These are phyloP conservation scores for Medicago lupulina DNA, from an alignment of 306 rosid species.

Conservation along the genomic window DNA sequence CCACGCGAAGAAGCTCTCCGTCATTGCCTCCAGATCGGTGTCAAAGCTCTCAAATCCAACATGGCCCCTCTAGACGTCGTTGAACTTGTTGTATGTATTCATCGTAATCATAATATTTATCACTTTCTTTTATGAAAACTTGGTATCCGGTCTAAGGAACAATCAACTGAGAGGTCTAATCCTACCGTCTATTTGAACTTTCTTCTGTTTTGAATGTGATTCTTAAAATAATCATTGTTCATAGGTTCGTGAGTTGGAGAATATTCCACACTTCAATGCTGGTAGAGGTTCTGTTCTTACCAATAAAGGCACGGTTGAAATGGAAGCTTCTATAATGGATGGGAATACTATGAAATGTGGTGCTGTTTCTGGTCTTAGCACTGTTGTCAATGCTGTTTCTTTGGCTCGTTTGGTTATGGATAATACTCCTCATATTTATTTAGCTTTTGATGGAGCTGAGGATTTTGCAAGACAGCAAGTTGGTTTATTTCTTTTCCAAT, in stretches of 20 bases:
- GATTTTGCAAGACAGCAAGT: conserved; percentile 54
- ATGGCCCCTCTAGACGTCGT: conserved; percentile 68
- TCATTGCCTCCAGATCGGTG: conserved; percentile 75
- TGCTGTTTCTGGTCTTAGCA: conserved; percentile 85
- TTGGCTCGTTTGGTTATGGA: conserved; percentile 89
- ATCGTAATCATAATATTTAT: background rate
- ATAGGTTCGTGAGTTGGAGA: conserved; percentile 82
- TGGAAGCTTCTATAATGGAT: conserved; percentile 95
- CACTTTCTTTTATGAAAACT: too few species aligned
- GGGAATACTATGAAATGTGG: conserved; percentile 73
- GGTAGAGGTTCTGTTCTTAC: conserved; percentile 84
- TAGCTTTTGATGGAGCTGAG: conserved; percentile 54
- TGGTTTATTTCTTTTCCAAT: conserved; percentile 6
- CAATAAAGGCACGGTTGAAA: conserved; percentile 69
- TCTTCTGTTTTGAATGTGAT: background rate
- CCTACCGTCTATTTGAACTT: background rate
- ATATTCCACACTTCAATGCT: conserved; percentile 74
- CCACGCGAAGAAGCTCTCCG: conserved; percentile 85
- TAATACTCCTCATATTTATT: conserved; percentile 82
- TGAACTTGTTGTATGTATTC: conserved; percentile 46
- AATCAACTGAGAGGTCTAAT: too few species aligned
- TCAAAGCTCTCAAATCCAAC: conserved; percentile 68
- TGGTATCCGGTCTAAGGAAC: too few species aligned
- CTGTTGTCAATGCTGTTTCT: conserved; percentile 82
- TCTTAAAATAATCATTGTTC: background rate